These are phyloP conservation scores for Aspergillus biplanus DNA, from an alignment of 495 filamentous ascomycete genomes.

Conservation along the genomic window DNA sequence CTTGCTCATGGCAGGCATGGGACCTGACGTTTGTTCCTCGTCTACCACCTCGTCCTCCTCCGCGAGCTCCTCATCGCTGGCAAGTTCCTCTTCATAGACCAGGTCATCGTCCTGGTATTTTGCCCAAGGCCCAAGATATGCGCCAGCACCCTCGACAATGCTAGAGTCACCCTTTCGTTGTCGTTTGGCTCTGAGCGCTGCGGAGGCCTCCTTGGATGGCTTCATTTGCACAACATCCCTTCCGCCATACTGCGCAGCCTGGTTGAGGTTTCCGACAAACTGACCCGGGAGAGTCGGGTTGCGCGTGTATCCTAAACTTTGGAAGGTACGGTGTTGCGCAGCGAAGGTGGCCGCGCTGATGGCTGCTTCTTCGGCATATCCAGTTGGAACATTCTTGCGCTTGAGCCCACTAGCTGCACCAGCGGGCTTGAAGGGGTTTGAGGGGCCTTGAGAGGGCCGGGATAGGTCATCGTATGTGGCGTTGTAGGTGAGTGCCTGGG, in stretches of 20 bases:
- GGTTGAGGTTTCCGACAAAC: conserved; percentile 58
- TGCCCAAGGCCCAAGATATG: conserved; percentile 95
- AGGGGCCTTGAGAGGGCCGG: conserved; percentile 70
- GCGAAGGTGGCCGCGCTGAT: conserved; percentile 90
- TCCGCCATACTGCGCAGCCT: conserved; percentile 53
- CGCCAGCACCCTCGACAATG: conserved; percentile 80
- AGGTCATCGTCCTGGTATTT: conserved; percentile 69
- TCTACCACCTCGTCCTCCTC: conserved; percentile 55
- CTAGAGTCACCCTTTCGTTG: conserved; percentile 83
- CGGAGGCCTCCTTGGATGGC: conserved; percentile 68
- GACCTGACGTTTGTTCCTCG: conserved; percentile 47
- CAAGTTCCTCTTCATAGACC: conserved; percentile 67
- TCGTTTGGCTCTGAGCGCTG: conserved; percentile 66
- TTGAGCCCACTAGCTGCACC: conserved; percentile 63
- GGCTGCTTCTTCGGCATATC: conserved; percentile 82
- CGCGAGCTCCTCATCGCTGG: conserved; percentile 81
- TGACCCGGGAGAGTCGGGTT: conserved; percentile 55
- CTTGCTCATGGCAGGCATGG: conserved; percentile 58
- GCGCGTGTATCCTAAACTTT: conserved; percentile 63
- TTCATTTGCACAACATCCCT: conserved; percentile 61
- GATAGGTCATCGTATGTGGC: conserved; percentile 74
- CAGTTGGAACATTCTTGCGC: conserved; percentile 90
- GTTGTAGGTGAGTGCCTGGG: conserved; percentile 58
- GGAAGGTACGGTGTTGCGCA: conserved; percentile 76
- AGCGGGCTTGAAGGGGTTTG: conserved; percentile 76